A percentile compares a stretch with the other conserved stretches of the same genome.
Conservation (phyloP, 345 rosid species). For the Streptanthus diversifolius region DNA sequence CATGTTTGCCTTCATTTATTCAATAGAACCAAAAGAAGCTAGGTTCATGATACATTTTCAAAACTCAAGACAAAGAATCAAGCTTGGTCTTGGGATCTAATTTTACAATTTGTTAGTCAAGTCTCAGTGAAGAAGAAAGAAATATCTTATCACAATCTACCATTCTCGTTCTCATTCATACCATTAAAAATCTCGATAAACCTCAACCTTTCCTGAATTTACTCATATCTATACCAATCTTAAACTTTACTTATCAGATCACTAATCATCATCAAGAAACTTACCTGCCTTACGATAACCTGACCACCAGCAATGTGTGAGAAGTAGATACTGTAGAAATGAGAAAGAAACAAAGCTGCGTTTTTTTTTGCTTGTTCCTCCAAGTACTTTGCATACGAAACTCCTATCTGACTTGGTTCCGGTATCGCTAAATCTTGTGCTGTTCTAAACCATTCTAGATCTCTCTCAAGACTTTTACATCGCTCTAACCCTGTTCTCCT, state of each 20-base stretch:
- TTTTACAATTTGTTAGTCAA: background rate
- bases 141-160: background rate
- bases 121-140: background rate
- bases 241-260: background rate
- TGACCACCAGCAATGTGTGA: constrained; percentile 88
- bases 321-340: constrained; percentile 87
- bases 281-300: constrained; percentile 67
- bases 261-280: background rate
- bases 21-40: background rate
- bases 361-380: constrained; percentile 64
- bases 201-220: background rate
- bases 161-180: background rate
- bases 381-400: constrained; percentile 61
- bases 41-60: background rate
- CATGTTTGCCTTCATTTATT: background rate
- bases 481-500: constrained; percentile 86
- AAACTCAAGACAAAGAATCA: constrained; percentile 4
- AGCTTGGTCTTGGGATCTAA: background rate
- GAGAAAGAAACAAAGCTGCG: constrained; percentile 74
- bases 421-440: constrained; percentile 48
- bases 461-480: constrained; percentile 54
- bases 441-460: constrained; percentile 62
- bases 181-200: background rate
- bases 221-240: background rate
- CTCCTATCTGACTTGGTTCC: constrained; percentile 59